Evolutionary conservation across 208 protist species (phyloP), one percentile per base, ranked within the genome.

Genomic region (Wallacemonas sp.): DNA sequence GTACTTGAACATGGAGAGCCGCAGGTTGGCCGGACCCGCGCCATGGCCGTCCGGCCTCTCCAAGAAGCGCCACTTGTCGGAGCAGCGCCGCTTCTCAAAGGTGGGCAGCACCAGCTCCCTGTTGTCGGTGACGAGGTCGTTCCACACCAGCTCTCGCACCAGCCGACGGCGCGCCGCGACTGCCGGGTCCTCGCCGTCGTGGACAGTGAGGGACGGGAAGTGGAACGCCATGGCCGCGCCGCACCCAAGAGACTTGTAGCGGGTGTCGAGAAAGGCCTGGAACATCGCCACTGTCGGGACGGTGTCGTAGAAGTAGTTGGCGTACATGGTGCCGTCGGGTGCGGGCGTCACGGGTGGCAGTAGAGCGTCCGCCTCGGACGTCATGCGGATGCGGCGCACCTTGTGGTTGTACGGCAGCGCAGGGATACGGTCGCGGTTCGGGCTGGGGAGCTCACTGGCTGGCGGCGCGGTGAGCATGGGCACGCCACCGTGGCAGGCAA

Each of bases 401-500:
- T n/a, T 19, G 26, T 16, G 16, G 32, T 58, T 58, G 52, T 58
- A 30, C 52, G 52, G 52, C 30, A 16, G 29, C 8, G 52, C 52
- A 34, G 57, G 36, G 19, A 44, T 62, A 21, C 57, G 33, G 36
- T 48, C 39, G 6, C 14, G 6, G 39, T 17, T 49, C 6, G 57
- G 57, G 19, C 12, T 3, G 8, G 57, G 33, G 0, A 62, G 32
- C 56, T 47, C 56, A 4, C 36, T 16, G 3, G 14, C 36, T 5
- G 62, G 54, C 33, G 21, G 1, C 5, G 49, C 21, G 55, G 41
- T 58, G 44, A 88, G 63, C 41, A 74, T 66, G n/a, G 92, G 94
- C 41, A 98, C 87, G 36, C 94, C 94, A 23, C 91, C 89, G 74
- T 98, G 95, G 48, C 71, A 81, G 14, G 85, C 83, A 72, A 98